Evolutionary conservation across 257 asterid species (phyloP).

Genomic region (Nicotiana attenuata): DNA sequence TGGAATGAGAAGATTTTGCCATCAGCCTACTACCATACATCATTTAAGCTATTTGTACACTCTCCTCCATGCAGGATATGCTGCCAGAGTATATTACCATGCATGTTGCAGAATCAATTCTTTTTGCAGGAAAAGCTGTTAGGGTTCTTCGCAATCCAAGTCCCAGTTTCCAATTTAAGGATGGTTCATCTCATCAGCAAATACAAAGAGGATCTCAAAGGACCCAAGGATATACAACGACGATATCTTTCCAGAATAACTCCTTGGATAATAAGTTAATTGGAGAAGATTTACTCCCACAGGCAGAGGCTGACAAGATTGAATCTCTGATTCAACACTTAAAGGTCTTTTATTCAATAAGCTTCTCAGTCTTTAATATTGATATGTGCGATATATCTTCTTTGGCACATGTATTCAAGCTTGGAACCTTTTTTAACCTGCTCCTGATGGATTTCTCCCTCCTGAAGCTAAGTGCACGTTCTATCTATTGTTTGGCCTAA

Average conservation of each 20-base stretch:
- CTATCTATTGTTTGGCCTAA: background rate
- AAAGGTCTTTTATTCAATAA: conserved; percentile 35
- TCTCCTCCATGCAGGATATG: conserved; percentile 66
- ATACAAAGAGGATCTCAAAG: conserved; percentile 63
- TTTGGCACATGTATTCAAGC: background rate
- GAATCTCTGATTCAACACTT: conserved; percentile 85
- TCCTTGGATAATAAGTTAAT: conserved; percentile 32
- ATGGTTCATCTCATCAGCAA: conserved; percentile 51
- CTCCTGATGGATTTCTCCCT: conserved; percentile 10
- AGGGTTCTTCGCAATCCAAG: conserved; percentile 95
- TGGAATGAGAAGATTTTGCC: background rate
- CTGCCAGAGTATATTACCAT: conserved; percentile 86
- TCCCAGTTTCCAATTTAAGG: conserved; percentile 47
- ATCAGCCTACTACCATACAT: background rate
- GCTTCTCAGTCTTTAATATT: background rate
- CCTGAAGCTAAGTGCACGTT: conserved; percentile 6
- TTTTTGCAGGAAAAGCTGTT: conserved; percentile 96
- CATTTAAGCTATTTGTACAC: conserved; percentile 9
- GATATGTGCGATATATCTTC: background rate
- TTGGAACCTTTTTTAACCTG: background rate
- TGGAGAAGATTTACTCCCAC: conserved; percentile 88
- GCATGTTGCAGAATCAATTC: conserved; percentile 78
- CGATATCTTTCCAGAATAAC: conserved; percentile 43
- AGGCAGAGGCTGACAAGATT: conserved; percentile 83
- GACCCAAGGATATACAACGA: conserved; percentile 39